A percentile compares a stretch with the other conserved stretches of the same genome.
These are phyloP conservation scores for Rhodocollybia butyracea DNA, from an alignment of 768 basidiomycete species.

Conservation along the genomic window DNA sequence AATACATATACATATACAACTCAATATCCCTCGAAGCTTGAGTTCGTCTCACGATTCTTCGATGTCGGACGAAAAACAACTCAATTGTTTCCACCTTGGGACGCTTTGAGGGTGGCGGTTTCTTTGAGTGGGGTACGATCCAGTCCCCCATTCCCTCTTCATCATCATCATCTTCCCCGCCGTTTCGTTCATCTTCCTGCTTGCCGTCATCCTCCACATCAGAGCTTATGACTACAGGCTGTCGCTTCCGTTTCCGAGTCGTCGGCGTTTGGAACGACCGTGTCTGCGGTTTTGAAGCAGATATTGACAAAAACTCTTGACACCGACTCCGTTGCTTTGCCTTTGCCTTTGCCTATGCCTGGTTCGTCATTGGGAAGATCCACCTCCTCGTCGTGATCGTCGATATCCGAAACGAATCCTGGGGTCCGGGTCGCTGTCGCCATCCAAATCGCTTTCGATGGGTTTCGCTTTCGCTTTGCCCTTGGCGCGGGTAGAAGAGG, in stretches of 20 bases:
- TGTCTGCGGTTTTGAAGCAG: neutral
- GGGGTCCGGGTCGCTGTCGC: neutral
- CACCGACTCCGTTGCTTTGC: too few relatives aligned
- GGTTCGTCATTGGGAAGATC: neutral
- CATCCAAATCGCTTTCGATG: neutral
- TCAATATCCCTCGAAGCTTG: too few relatives aligned
- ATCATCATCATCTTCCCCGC: neutral
- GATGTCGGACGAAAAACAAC: too few relatives aligned
- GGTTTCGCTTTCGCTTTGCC: neutral
- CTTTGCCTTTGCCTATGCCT: too few relatives aligned
- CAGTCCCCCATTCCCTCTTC: neutral
- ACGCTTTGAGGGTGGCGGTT: neutral
- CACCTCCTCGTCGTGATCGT: neutral
- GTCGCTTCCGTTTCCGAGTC: too few relatives aligned
- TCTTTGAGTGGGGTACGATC: too few relatives aligned
- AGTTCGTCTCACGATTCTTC: too few relatives aligned
- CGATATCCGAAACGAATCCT: neutral
- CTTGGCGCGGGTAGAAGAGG: neutral
- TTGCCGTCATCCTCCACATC: neutral
- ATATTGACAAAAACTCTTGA: neutral
- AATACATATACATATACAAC: too few relatives aligned
- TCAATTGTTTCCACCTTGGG: neutral
- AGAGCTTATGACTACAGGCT: neutral
- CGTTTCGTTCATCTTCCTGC: neutral
- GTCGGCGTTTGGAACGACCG: too few relatives aligned